Base-by-base conservation (phyloP, 306 rosid genomes). In the Ormosia semicastrata region DNA sequence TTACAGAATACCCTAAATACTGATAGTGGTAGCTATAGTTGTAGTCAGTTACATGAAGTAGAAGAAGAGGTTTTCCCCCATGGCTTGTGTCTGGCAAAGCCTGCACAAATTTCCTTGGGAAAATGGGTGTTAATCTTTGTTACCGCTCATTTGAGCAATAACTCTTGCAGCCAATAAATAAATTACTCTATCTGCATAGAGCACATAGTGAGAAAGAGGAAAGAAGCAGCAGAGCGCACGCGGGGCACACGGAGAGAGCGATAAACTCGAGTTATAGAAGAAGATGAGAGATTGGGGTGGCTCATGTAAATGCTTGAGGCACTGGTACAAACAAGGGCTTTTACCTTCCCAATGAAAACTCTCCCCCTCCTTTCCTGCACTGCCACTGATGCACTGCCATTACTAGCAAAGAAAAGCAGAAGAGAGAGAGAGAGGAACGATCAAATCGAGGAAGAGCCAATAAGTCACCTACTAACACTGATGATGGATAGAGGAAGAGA, bases 291-390 rank as follows among this genome's bases (percentile, higher is more conserved):
- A 58, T 58, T 5, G 46, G 63, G 29, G 24, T 24, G 85, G 75
- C 6, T 46, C 8, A 3, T 34, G 62, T 24, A 18, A 24, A 24
- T 24, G 24, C 24, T 24, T 24, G 24, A 75, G 82, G 80, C 64
- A 73, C 53, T 75, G 83, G 84, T 57, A 76, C 79, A 66, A 73
- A 83, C 85, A 67, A 78, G 69, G 62, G 66, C 65, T 72, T 90
- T 95, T 95, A 87, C 99, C 97, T 95, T 93, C 96, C 99, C 99
- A 78, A 95, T 93, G 96, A 88, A 89, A 93, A 92, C 95, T 85
- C 97, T 86, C 88, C 24, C 66, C 75, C 81, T 73, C 88, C 88
- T 88, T 88, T 87, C 83, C 87, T 85, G 91, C 93, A 89, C 87
- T 87, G 92, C 82, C 92, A 88, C 89, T 90, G 94, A 85, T 78